Evolutionary conservation across 257 asterid genomes (phyloP).

Genomic region (Solanum commersonii): DNA sequence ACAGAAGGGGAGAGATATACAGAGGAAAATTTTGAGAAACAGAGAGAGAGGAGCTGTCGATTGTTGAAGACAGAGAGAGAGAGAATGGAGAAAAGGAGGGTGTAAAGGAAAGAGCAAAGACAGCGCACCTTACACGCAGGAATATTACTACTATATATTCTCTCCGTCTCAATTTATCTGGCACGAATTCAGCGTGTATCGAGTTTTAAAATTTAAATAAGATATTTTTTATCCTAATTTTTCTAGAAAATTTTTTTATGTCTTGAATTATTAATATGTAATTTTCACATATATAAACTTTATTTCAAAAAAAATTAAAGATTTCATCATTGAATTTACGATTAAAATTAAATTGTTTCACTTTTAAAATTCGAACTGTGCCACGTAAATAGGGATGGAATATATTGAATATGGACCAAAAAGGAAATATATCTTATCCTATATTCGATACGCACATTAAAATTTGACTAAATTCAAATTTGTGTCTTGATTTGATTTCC

Average conservation of each 20-base stretch:
- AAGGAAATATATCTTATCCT: not conserved
- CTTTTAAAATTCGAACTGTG: accelerated
- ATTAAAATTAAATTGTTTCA: not conserved
- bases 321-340: too few species aligned
- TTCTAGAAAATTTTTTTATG: too few species aligned
- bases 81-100: not conserved
- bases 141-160: not conserved
- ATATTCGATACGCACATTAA: too few species aligned
- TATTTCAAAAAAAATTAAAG: too few species aligned
- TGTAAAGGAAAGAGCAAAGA: not conserved
- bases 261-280: not conserved
- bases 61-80: not conserved
- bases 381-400: accelerated
- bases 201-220: not conserved
- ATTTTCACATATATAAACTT: not conserved
- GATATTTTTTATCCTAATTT: not conserved
- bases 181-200: not conserved
- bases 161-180: not conserved
- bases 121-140: slow-evolving; percentile 9
- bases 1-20: not conserved
- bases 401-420: not conserved
- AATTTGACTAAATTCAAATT: too few species aligned
- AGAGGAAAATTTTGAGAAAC: not conserved
- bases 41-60: not conserved
- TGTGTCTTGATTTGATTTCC: not conserved